Percentiles rank a stretch among this genome's conserved stretches.
These are phyloP conservation scores for Fomitopsis serialis DNA, from an alignment of 768 basidiomycete species.

Conservation along the genomic window DNA sequence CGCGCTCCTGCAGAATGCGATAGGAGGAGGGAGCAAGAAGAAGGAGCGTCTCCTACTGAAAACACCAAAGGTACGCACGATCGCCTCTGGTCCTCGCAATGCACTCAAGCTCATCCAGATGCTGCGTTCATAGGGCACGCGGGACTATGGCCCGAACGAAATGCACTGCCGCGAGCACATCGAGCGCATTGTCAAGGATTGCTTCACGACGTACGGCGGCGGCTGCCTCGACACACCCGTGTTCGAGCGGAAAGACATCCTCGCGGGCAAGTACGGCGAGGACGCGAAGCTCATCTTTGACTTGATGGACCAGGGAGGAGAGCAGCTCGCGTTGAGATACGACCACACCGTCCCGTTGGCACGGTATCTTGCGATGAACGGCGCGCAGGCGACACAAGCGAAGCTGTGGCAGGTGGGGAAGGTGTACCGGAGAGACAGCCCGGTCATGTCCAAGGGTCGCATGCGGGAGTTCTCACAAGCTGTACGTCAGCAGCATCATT, in stretches of 20 bases:
- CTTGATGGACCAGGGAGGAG: constrained; percentile 95
- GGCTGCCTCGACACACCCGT: constrained; percentile 96
- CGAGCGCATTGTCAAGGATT: constrained; percentile 80
- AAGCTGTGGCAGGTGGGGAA: constrained; percentile 99
- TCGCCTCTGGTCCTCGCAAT: neutral
- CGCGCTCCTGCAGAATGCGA: constrained; percentile 28
- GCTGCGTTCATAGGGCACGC: constrained; percentile 62
- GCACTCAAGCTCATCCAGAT: constrained; percentile 14
- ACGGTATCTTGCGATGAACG: constrained; percentile 91
- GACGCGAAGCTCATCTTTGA: constrained; percentile 98
- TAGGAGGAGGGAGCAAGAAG: constrained; percentile 50
- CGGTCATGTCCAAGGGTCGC: constrained; percentile 95
- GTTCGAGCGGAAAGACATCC: constrained; percentile 94
- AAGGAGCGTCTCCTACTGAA: constrained; percentile 75
- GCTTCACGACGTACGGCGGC: constrained; percentile 86
- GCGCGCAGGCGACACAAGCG: constrained; percentile 63
- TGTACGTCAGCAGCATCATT: constrained; percentile 24
- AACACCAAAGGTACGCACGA: constrained; percentile 79
- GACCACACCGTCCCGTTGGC: constrained; percentile 98
- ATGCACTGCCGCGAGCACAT: constrained; percentile 91
- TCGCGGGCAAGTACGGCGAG: constrained; percentile 96
- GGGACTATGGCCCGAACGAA: constrained; percentile 89
- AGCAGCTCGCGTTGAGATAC: constrained; percentile 89
- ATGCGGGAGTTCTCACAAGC: constrained; percentile 99
- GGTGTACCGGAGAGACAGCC: constrained; percentile 94